Conservation (phyloP, 108 stramenopile species). For the Discostella stelligeroides region DNA sequence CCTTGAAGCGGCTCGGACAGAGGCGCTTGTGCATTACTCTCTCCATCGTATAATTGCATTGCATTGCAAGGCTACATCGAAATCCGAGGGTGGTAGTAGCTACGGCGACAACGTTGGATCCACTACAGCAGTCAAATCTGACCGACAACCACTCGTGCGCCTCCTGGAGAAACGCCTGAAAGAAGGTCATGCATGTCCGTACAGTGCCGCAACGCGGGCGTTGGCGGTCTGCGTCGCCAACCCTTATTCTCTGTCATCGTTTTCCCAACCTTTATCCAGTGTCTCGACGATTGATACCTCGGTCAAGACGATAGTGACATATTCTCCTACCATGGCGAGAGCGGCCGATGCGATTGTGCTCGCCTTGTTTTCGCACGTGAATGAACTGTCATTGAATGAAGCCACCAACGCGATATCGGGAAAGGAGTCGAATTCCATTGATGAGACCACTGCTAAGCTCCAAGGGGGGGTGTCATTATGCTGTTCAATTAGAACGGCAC, state of each 20-base stretch:
- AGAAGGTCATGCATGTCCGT: slow-evolving; percentile 29
- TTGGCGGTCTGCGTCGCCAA: slow-evolving; percentile 66
- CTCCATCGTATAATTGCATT: slow-evolving; percentile 68
- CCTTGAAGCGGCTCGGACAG: slow-evolving; percentile 51
- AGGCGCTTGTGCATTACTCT: slow-evolving; percentile 55
- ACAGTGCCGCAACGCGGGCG: slow-evolving; percentile 48
- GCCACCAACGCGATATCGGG: slow-evolving; percentile 26
- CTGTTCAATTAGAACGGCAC: slow-evolving; percentile 22
- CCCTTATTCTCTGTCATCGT: slow-evolving; percentile 28
- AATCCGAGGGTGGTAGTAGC: slow-evolving; percentile 26
- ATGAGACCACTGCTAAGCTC: slow-evolving; percentile 44
- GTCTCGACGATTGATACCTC: slow-evolving; percentile 43
- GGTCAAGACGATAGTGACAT: slow-evolving; percentile 58
- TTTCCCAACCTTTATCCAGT: slow-evolving; percentile 11
- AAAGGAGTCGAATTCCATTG: slow-evolving; percentile 36
- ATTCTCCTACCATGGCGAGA: slow-evolving; percentile 35
- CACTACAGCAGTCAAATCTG: too few species aligned
- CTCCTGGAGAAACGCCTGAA: slow-evolving; percentile 37
- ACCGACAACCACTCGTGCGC: slow-evolving; percentile 38
- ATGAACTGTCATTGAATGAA: slow-evolving; percentile 49
- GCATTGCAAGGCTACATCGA: slow-evolving; percentile 52
- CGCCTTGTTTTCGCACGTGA: slow-evolving; percentile 62
- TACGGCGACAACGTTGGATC: slow-evolving; percentile 11
- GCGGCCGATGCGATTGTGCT: slow-evolving; percentile 51
- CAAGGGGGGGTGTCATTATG: slow-evolving; percentile 39